These are phyloP conservation scores for Suillus ampliporus DNA, from an alignment of 768 basidiomycete species.

Conservation along the genomic window DNA sequence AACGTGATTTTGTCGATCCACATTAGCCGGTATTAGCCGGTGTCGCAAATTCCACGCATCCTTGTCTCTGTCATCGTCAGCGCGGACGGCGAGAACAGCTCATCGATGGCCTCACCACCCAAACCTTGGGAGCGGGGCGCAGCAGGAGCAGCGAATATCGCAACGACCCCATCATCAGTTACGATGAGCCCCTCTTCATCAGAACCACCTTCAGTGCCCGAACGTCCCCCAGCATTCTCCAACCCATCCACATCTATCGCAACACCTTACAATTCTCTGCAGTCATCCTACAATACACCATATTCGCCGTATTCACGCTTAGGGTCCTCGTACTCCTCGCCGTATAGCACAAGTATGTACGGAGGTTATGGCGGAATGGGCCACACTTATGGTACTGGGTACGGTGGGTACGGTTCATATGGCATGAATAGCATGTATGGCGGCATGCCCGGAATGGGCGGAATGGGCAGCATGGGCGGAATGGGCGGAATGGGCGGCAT, in stretches of 20 bases:
- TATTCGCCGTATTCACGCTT: slow-evolving; percentile 50
- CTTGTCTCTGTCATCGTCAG: background rate
- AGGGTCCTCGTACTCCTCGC: slow-evolving; percentile 40
- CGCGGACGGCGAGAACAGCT: slow-evolving; percentile 21
- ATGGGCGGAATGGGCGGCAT: no score
- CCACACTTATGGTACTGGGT: slow-evolving; percentile 38
- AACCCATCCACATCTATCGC: slow-evolving; percentile 42
- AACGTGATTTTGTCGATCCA: no score
- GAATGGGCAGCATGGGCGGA: slow-evolving; percentile 40
- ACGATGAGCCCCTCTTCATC: slow-evolving; percentile 30
- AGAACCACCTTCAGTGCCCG: slow-evolving; percentile 57
- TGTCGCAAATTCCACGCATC: background rate
- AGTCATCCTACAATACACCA: slow-evolving; percentile 50
- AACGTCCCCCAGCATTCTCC: slow-evolving; percentile 62
- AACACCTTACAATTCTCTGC: slow-evolving; percentile 40
- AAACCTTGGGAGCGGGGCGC: slow-evolving; percentile 86
- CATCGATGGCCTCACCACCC: slow-evolving; percentile 78
- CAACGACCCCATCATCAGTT: slow-evolving; percentile 26
- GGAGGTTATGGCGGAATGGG: slow-evolving; percentile 53
- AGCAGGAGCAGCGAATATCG: slow-evolving; percentile 36
- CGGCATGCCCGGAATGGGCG: slow-evolving; percentile 41
- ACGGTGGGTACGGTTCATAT: slow-evolving; percentile 49
- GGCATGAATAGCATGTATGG: slow-evolving; percentile 50
- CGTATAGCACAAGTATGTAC: slow-evolving; percentile 36
- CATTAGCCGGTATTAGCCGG: background rate